Evolutionary conservation across 2,329 filamentous ascomycete species (phyloP).

Genomic region (Aureobasidium sp.): DNA sequence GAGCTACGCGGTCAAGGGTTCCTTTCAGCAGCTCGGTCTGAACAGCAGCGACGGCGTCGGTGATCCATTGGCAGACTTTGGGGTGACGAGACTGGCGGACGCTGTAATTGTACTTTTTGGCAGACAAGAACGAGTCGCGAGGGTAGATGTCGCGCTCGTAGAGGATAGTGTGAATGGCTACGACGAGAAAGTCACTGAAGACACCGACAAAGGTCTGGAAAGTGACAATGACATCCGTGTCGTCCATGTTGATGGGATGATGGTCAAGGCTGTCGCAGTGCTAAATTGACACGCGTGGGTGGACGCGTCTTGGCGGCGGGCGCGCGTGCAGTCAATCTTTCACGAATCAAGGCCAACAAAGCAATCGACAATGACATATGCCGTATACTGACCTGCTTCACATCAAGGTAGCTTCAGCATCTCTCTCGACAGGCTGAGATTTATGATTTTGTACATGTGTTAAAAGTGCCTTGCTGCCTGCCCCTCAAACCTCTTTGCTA

Average conservation of each 20-base stretch:
- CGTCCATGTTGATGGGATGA: slow-evolving; percentile 6
- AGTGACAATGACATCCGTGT: slow-evolving; percentile 22
- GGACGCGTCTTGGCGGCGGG: background rate
- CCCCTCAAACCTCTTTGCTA: background rate
- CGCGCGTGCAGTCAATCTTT: background rate
- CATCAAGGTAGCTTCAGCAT: background rate
- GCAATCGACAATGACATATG: background rate
- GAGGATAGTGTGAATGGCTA: slow-evolving; percentile 78
- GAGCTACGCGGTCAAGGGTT: slow-evolving; percentile 47
- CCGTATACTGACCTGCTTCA: background rate
- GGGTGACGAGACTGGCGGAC: slow-evolving; percentile 84
- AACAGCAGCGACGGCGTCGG: slow-evolving; percentile 68
- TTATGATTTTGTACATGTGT: background rate
- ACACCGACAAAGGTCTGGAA: slow-evolving; percentile 56
- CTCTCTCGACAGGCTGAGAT: too few species aligned
- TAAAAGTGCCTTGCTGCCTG: background rate
- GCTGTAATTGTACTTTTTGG: slow-evolving; percentile 74
- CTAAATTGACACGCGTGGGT: background rate
- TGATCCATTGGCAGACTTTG: slow-evolving; percentile 77
- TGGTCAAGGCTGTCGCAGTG: background rate
- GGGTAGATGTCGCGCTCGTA: slow-evolving; percentile 79
- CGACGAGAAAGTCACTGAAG: slow-evolving; percentile 73
- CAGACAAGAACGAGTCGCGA: slow-evolving; percentile 65
- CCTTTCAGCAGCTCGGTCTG: slow-evolving; percentile 60
- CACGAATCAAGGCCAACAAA: background rate